Evolutionary conservation across 495 filamentous ascomycete genomes (phyloP).

Genomic region (Lasiosphaeria ovina): DNA sequence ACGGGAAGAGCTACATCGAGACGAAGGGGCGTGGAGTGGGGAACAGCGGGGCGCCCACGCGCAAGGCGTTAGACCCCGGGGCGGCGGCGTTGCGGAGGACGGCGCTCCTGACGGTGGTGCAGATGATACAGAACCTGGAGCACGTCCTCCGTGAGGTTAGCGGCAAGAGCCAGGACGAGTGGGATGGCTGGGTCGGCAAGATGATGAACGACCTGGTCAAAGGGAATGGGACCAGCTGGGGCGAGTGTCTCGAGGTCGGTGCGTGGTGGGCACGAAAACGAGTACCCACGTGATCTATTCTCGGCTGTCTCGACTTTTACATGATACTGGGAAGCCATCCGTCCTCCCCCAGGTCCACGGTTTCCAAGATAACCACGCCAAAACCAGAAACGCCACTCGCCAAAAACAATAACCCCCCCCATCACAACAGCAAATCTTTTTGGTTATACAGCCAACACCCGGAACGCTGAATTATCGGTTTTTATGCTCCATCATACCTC

Average conservation of each 20-base stretch:
- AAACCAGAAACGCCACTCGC: not conserved
- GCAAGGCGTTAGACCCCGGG: conserved; percentile 60
- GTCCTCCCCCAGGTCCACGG: not conserved
- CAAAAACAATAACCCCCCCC: not conserved
- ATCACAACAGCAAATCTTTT: not conserved
- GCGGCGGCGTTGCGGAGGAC: conserved; percentile 75
- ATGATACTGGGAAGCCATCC: not conserved
- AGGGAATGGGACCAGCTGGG: conserved; percentile 72
- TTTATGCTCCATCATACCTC: conserved; percentile 61
- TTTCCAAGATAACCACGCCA: not conserved
- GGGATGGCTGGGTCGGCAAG: conserved; percentile 84
- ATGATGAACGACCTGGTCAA: conserved; percentile 83
- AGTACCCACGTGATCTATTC: conserved; percentile 14
- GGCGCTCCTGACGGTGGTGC: conserved; percentile 75
- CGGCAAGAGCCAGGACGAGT: conserved; percentile 85
- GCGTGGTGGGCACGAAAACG: conserved; percentile 90
- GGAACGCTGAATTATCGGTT: not conserved
- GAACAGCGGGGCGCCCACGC: conserved; percentile 14
- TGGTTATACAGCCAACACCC: not conserved
- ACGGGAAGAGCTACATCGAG: conserved; percentile 51
- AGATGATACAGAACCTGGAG: conserved; percentile 85
- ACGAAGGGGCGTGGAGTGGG: conserved; percentile 29
- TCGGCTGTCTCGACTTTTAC: not conserved
- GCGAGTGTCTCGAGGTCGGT: conserved; percentile 89
- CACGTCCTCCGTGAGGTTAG: conserved; percentile 77